Evolutionary conservation across 768 basidiomycete genomes (phyloP).

Genomic region (Rhodotorula babjevae): DNA sequence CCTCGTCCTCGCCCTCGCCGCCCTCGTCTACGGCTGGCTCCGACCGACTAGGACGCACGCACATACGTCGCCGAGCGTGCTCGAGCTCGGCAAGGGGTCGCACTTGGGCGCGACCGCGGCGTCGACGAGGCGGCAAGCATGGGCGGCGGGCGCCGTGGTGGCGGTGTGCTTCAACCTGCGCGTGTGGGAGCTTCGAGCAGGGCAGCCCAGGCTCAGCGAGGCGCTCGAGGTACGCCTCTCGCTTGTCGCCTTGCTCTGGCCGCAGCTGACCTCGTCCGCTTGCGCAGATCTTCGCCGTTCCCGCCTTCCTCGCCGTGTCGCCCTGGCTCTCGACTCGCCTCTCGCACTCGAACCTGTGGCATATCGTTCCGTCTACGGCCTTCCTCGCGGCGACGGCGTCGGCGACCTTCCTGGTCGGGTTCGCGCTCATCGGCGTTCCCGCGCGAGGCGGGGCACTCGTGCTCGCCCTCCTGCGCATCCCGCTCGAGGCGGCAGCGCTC

Average conservation of each 20-base stretch:
- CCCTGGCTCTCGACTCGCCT: neutral
- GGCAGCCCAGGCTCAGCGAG: conserved; percentile 5
- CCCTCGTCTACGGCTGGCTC: neutral
- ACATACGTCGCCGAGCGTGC: neutral
- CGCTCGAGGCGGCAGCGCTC: conserved; percentile 7
- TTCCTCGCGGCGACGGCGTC: neutral
- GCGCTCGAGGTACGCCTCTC: conserved; percentile 21
- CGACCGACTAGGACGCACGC: too few relatives aligned
- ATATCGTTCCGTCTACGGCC: neutral
- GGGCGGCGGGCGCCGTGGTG: neutral
- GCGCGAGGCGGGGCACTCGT: neutral
- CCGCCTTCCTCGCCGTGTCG: conserved; percentile 14
- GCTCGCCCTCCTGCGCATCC: neutral
- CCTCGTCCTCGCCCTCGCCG: neutral
- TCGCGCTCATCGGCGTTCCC: conserved; percentile 20
- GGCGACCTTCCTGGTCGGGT: conserved; percentile 11
- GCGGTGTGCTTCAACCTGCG: conserved; percentile 8
- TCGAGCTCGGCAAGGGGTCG: neutral
- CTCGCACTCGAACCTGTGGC: neutral
- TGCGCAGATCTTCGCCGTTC: conserved; percentile 17
- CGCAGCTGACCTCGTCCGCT: neutral
- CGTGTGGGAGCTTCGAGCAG: conserved; percentile 7
- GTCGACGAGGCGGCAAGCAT: neutral
- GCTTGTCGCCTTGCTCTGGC: neutral
- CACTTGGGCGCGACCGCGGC: neutral